Base-by-base conservation (phyloP, 441 rosid genomes). In the Eruca vesicaria region DNA sequence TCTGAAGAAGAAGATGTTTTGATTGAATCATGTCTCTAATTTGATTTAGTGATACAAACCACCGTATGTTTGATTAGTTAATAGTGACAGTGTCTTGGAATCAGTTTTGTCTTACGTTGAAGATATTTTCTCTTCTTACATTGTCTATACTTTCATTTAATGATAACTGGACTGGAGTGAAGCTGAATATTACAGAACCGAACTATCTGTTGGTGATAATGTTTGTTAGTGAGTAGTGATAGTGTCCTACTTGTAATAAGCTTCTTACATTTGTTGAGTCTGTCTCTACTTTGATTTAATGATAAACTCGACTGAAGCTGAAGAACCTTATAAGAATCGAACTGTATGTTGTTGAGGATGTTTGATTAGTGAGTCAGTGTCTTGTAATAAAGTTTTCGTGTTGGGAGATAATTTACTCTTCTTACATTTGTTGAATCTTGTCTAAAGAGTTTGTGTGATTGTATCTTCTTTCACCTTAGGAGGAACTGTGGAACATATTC, bases 391-490 rank as follows among this genome's bases (percentile, higher is more conserved):
- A 41, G 48, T 41, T 41, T 41, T 41, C 3, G 16, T 14, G 48
- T 14, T 38, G 48, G 48, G 16, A 14, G 48, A 4, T 3, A 38
- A 5, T 5, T n/a, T 43, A 9, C 18, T 43, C 52, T 43, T 14
- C 63, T 14, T 59, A 68, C 33, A 4, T 69, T n/a, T 62, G 64
- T 53, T 68, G 3, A n/a, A 43, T 59, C 10, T 12, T 43, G 64
- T 26, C 23, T 65, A 7, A 63, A 23, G 26, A n/a, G 31, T 28
- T 10, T 50, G 55, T 63, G 32, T 69, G 55, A 73, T 78, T 80
- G 83, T 56, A 78, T 73, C 12, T 72, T 73, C 12, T 72, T 33
- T 81, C 12, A 41, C 63, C 3, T 66, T 78, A 89, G 95, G 88
- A 83, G 43, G 73, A 82, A 26, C 29, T 72, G 77, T 57, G 74